Conservation (phyloP, 2,329 filamentous ascomycete species). For the Lasiodiplodia sp. region DNA sequence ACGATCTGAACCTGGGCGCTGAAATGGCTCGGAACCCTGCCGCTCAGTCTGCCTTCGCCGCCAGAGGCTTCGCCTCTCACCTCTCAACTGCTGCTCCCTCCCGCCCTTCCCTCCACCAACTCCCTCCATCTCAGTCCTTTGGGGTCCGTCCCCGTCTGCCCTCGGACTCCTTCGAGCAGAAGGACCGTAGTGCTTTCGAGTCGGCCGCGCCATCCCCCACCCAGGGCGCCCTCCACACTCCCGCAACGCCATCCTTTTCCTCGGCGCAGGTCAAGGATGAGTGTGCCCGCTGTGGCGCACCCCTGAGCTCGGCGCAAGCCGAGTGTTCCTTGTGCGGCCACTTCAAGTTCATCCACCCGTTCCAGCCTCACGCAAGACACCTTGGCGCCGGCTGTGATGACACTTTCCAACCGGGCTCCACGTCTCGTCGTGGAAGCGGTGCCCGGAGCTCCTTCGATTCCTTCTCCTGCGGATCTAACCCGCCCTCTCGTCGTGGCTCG, state of each 20-base stretch:
- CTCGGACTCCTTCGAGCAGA: constrained; percentile 26
- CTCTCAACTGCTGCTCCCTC: neutral
- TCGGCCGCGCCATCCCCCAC: constrained; percentile 13
- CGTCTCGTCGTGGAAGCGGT: constrained; percentile 27
- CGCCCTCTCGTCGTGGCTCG: constrained; percentile 23
- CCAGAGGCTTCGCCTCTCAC: constrained; percentile 17
- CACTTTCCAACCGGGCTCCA: constrained; percentile 7
- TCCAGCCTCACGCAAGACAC: constrained; percentile 19
- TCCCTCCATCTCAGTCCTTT: constrained; percentile 6
- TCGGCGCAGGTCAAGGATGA: constrained; percentile 21
- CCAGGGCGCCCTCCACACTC: constrained; percentile 9
- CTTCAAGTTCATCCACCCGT: constrained; percentile 24
- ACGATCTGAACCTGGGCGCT: constrained; percentile 26
- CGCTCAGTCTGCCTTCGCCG: neutral
- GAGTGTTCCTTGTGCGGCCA: constrained; percentile 24
- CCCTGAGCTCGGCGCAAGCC: constrained; percentile 23
- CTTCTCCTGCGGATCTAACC: constrained; percentile 20
- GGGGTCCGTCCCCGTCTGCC: neutral
- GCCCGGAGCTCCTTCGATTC: constrained; percentile 21
- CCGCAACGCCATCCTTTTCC: constrained; percentile 18
- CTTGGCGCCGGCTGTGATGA: constrained; percentile 23
- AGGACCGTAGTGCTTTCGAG: neutral
- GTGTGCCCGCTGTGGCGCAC: constrained; percentile 22
- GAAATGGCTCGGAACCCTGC: constrained; percentile 1
- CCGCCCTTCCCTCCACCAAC: constrained; percentile 3